phyloP scores from a whole-genome alignment of 345 rosid species.

The Alliaria petiolata region DNA sequence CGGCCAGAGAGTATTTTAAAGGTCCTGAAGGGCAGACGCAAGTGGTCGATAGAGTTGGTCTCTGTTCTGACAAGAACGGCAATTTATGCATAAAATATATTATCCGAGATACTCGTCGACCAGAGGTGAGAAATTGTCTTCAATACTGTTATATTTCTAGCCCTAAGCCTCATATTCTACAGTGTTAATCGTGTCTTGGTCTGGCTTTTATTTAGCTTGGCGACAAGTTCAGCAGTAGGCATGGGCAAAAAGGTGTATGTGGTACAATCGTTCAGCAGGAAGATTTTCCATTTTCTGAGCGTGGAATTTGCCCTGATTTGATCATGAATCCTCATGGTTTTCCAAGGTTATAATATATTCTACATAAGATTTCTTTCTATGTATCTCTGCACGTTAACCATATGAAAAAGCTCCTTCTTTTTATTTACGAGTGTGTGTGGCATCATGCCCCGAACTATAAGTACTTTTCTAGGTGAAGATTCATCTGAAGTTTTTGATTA shows the following conservation, averaged over 20 bases:
- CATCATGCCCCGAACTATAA: neutral
- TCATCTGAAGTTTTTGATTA: neutral
- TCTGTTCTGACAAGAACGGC: slow-evolving; percentile 48
- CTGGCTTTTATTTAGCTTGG: slow-evolving; percentile 51
- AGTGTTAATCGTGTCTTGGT: slow-evolving; percentile 4
- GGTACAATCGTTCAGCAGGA: slow-evolving; percentile 92
- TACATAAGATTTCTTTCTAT: neutral
- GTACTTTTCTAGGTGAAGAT: neutral
- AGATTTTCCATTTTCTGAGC: slow-evolving; percentile 96
- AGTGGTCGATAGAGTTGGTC: slow-evolving; percentile 85
- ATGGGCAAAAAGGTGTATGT: slow-evolving; percentile 98
- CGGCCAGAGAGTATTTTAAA: slow-evolving; percentile 50
- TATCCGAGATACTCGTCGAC: slow-evolving; percentile 92
- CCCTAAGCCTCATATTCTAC: neutral
- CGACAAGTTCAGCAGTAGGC: slow-evolving; percentile 97
- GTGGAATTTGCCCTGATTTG: slow-evolving; percentile 94
- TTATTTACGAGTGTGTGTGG: neutral
- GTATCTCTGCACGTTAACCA: neutral
- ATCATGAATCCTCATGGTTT: slow-evolving; percentile 99
- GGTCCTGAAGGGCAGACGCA: slow-evolving; percentile 78
- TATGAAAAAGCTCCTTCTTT: neutral
- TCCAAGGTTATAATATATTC: slow-evolving; percentile 57
- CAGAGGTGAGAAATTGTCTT: slow-evolving; percentile 54
- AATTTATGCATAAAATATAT: slow-evolving; percentile 56
- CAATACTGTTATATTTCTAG: slow-evolving; percentile 1